phyloP scores from a whole-genome alignment of 108 stramenopile species.

The Cyclostephanos invisitatus region DNA sequence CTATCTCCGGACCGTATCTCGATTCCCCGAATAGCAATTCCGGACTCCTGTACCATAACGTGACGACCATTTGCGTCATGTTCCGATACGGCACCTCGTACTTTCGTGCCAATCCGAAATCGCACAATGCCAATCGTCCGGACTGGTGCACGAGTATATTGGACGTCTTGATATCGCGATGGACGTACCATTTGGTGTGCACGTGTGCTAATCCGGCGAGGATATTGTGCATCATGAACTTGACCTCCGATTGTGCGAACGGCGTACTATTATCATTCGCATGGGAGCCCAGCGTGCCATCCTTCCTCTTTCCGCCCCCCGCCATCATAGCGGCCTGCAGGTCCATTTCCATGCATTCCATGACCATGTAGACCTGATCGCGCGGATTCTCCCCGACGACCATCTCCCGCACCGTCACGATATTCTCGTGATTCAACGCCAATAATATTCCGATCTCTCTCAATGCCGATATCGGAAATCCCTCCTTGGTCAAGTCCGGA shows the following conservation, averaged over 20 bases:
- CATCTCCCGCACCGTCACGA: conserved; percentile 87
- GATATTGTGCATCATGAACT: conserved; percentile 31
- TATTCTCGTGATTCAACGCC: conserved; percentile 79
- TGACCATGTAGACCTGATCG: conserved; percentile 91
- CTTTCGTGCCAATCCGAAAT: conserved; percentile 91
- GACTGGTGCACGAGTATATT: conserved; percentile 87
- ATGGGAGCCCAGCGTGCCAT: background rate
- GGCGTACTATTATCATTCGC: background rate
- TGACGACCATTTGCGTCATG: conserved; percentile 89
- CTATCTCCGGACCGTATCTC: conserved; percentile 84
- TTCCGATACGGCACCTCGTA: conserved; percentile 63
- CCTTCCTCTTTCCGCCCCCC: conserved; percentile 8
- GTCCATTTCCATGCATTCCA: conserved; percentile 93
- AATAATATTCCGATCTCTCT: conserved; percentile 88
- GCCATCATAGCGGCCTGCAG: conserved; percentile 78
- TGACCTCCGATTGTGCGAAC: background rate
- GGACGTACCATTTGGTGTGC: conserved; percentile 81
- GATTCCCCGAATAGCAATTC: conserved; percentile 88
- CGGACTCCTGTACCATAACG: conserved; percentile 91
- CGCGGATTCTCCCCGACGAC: conserved; percentile 63
- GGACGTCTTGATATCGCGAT: conserved; percentile 92
- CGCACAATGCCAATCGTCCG: conserved; percentile 84
- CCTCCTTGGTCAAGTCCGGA: conserved; percentile 64
- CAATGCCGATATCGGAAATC: conserved; percentile 92
- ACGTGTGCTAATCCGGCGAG: conserved; percentile 75